Percentiles rank a stretch among this genome's conserved stretches.
Conservation (phyloP, 805 yeast species). For the Candida caryicola region DNA sequence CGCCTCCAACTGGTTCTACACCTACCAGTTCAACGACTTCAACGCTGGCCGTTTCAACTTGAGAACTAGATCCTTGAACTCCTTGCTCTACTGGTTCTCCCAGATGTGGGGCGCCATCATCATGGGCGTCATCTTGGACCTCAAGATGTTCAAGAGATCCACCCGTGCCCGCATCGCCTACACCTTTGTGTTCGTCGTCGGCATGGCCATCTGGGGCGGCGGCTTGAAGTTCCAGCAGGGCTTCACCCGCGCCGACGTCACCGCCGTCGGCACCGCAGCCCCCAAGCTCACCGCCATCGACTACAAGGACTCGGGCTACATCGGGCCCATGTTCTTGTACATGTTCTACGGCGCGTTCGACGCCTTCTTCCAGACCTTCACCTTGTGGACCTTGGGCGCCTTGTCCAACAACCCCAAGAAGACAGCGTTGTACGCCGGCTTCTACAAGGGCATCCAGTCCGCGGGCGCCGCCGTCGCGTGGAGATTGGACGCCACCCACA, state of each 20-base stretch:
- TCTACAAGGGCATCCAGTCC: constrained; percentile 61
- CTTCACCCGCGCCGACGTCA: constrained; percentile 37
- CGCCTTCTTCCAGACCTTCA: constrained; percentile 57
- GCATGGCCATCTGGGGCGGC: constrained; percentile 58
- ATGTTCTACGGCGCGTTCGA: constrained; percentile 60
- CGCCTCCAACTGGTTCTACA: constrained; percentile 64
- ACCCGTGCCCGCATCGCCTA: constrained; percentile 47
- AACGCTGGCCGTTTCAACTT: constrained; percentile 55
- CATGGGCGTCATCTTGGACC: constrained; percentile 50
- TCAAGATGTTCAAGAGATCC: constrained; percentile 38
- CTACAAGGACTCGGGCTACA: constrained; percentile 45
- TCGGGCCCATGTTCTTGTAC: constrained; percentile 61
- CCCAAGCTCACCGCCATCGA: constrained; percentile 33
- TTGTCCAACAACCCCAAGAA: constrained; percentile 56
- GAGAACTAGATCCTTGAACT: constrained; percentile 60
- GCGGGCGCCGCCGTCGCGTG: constrained; percentile 63
- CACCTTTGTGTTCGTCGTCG: constrained; percentile 34
- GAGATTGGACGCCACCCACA: constrained; percentile 48
- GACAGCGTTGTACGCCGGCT: constrained; percentile 56
- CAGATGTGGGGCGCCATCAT: constrained; percentile 57
- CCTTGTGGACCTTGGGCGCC: constrained; percentile 59
- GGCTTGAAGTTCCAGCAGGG: constrained; percentile 48
- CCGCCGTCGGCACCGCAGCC: constrained; percentile 5
- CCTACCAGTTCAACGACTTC: constrained; percentile 60
- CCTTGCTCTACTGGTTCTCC: constrained; percentile 56